These are phyloP conservation scores for Populus tremula DNA, from an alignment of 345 rosid genomes.

Conservation along the genomic window DNA sequence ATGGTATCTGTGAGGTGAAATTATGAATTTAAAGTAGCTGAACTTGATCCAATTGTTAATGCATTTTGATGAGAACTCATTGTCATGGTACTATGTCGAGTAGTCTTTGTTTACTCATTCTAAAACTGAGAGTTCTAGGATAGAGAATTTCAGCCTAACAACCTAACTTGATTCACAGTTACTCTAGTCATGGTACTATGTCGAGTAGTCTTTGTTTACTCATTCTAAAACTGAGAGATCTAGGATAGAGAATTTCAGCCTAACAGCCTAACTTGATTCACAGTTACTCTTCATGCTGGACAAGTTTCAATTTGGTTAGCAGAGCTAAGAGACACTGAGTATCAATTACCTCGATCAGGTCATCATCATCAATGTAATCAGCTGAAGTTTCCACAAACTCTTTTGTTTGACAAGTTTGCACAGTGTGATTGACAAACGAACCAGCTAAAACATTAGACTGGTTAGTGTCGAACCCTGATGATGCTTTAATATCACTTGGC, in stretches of 20 bases:
- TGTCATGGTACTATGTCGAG: not conserved
- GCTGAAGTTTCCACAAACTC: constrained; percentile 37
- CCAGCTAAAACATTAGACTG: constrained; percentile 28
- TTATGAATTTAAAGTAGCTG: not conserved
- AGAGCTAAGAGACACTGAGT: not conserved
- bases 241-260: not conserved
- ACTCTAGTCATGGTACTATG: not conserved
- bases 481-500: constrained; percentile 28
- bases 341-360: constrained; percentile 64
- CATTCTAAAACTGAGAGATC: not conserved
- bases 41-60: not conserved
- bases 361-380: constrained; percentile 81
- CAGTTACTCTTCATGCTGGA: not conserved
- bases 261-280: not conserved
- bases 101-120: not conserved
- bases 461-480: constrained; percentile 24
- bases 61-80: constrained; percentile 7
- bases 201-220: not conserved
- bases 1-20: not conserved
- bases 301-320: not conserved
- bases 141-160: not conserved
- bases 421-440: constrained; percentile 32
- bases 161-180: not conserved
- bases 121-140: not conserved
- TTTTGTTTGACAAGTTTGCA: constrained; percentile 28